These are phyloP conservation scores for Thielaviopsis populi DNA, from an alignment of 2,329 filamentous ascomycete species.

Conservation along the genomic window DNA sequence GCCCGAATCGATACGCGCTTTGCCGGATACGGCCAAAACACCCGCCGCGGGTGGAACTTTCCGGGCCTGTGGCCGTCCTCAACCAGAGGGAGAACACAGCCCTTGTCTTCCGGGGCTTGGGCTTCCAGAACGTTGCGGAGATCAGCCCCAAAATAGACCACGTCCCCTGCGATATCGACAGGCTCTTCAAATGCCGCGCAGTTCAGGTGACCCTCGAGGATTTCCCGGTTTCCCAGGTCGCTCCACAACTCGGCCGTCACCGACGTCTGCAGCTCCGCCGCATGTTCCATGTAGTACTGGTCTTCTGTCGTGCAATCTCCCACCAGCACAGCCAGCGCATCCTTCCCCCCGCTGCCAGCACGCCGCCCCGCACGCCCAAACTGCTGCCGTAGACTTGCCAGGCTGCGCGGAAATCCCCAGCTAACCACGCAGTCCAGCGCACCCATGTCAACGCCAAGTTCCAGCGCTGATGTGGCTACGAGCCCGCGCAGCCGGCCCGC, in stretches of 20 bases:
- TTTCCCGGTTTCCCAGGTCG: slow-evolving; percentile 80
- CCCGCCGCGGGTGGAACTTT: slow-evolving; percentile 79
- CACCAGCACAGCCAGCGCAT: slow-evolving; percentile 78
- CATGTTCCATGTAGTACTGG: slow-evolving; percentile 94
- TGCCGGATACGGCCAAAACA: slow-evolving; percentile 74
- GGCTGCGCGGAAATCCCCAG: slow-evolving; percentile 88
- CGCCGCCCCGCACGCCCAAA: slow-evolving; percentile 81
- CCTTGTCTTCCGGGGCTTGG: not conserved
- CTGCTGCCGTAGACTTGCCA: slow-evolving; percentile 87
- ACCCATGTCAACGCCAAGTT: slow-evolving; percentile 90
- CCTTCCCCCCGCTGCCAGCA: slow-evolving; percentile 58
- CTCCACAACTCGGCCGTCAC: slow-evolving; percentile 82
- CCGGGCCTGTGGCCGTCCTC: slow-evolving; percentile 32
- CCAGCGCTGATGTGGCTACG: slow-evolving; percentile 81
- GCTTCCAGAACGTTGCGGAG: slow-evolving; percentile 34
- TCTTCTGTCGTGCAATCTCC: slow-evolving; percentile 83
- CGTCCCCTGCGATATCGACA: slow-evolving; percentile 62
- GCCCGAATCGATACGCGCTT: slow-evolving; percentile 78
- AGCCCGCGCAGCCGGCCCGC: slow-evolving; percentile 86
- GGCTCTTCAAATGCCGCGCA: slow-evolving; percentile 94
- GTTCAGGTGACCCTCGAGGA: slow-evolving; percentile 86
- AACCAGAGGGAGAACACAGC: not conserved
- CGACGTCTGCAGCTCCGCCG: slow-evolving; percentile 81
- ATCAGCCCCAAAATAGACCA: slow-evolving; percentile 57
- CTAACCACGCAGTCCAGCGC: slow-evolving; percentile 86